Evolutionary conservation across 345 rosid genomes (phyloP).

Genomic region (Eucalyptus viminalis): DNA sequence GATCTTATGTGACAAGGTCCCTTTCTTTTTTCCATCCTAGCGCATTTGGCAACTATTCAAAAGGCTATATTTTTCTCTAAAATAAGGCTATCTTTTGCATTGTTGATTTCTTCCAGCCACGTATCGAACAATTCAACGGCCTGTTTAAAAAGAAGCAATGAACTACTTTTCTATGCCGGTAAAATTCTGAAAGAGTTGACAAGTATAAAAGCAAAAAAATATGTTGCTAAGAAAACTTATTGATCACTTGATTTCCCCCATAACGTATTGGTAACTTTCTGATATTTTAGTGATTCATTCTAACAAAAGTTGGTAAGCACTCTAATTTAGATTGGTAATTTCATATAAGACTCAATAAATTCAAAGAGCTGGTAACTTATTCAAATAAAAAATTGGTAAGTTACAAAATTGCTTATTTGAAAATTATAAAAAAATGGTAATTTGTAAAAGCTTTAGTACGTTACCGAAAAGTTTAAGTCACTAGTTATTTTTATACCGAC

Average conservation of each 20-base stretch:
- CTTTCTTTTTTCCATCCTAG: background rate
- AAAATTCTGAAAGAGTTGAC: background rate
- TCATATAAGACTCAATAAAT: background rate
- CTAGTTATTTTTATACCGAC: background rate
- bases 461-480: background rate
- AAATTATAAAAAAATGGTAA: background rate
- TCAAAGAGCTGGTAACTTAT: background rate
- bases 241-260: background rate
- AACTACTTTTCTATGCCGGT: background rate
- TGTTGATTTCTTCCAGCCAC: background rate
- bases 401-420: background rate
- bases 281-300: background rate
- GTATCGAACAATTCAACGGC: background rate
- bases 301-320: background rate
- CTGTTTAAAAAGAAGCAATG: background rate
- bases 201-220: background rate
- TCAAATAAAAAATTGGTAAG: background rate
- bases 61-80: background rate
- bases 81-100: background rate
- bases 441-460: background rate
- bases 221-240: background rate
- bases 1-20: background rate
- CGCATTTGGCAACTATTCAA: background rate
- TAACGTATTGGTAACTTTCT: background rate
- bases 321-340: background rate